phyloP scores from a whole-genome alignment of 176 grass and related monocot species.

The Ensete glaucum region DNA sequence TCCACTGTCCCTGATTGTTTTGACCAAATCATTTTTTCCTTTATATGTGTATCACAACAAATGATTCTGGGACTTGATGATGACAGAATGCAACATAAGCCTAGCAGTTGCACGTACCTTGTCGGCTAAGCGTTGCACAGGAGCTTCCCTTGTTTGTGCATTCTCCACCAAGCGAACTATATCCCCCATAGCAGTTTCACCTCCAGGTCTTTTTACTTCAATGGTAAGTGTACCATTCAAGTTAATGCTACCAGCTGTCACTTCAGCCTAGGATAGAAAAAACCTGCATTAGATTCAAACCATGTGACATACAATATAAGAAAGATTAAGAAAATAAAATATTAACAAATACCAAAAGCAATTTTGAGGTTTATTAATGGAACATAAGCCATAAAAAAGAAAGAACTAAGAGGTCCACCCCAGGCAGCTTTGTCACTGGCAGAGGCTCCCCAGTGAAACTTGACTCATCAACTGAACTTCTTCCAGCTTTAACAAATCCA shows the following conservation, averaged over 20 bases:
- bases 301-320: constrained; percentile 16
- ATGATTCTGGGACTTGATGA: neutral
- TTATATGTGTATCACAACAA: neutral
- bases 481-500: constrained; percentile 83
- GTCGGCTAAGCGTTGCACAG: constrained; percentile 89
- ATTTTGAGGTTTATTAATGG: neutral
- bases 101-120: constrained; percentile 31
- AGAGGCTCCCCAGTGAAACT: constrained; percentile 95
- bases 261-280: constrained; percentile 56
- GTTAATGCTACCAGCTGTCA: constrained; percentile 92
- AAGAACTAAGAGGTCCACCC: constrained; percentile 35
- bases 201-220: constrained; percentile 84
- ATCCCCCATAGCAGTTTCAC: constrained; percentile 92
- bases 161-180: constrained; percentile 90
- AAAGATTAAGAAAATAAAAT: neutral
- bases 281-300: constrained; percentile 10
- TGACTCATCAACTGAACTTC: constrained; percentile 93
- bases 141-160: constrained; percentile 87
- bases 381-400: neutral
- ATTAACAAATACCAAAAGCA: neutral
- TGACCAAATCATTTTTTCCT: neutral
- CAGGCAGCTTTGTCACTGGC: constrained; percentile 82
- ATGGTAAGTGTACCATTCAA: constrained; percentile 86
- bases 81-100: neutral
- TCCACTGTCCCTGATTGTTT: neutral